Evolutionary conservation across 495 filamentous ascomycete genomes (phyloP).

Genomic region (Penicillium soppii): DNA sequence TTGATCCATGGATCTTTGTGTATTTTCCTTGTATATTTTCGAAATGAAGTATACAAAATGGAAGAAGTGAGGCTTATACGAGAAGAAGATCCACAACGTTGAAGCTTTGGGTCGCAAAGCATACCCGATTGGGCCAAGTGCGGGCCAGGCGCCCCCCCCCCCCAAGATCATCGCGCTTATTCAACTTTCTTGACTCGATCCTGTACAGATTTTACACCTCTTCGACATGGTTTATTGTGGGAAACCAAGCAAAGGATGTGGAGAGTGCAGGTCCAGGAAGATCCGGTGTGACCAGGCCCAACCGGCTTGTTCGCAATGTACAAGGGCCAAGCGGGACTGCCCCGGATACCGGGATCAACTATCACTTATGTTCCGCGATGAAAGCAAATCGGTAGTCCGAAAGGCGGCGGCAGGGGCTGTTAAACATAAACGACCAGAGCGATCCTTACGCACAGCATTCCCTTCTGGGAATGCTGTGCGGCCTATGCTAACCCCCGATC

Average conservation of each 20-base stretch:
- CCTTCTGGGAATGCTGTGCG: constrained; percentile 17
- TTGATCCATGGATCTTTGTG: no score
- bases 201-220: not conserved
- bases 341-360: constrained; percentile 69
- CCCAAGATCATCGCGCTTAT: constrained; percentile 2
- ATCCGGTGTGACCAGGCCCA: constrained; percentile 65
- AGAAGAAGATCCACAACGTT: not conserved
- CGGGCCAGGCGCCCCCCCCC: constrained; percentile 3
- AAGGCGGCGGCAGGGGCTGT: constrained; percentile 51
- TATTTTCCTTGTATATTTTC: no score
- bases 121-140: constrained; percentile 13
- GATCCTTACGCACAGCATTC: constrained; percentile 18
- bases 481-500: not conserved
- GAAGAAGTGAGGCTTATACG: no score
- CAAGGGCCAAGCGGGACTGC: constrained; percentile 62
- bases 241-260: constrained; percentile 71
- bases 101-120: constrained; percentile 9
- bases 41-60: no score
- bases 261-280: constrained; percentile 67
- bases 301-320: constrained; percentile 67
- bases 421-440: constrained; percentile 9
- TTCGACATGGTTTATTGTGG: constrained; percentile 69
- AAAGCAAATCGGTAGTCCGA: constrained; percentile 64
- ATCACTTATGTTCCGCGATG: constrained; percentile 71
- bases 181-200: not conserved